A percentile compares a stretch with the other conserved stretches of the same genome.
These are phyloP conservation scores for Nannizziopsis arthrosporioides DNA, from an alignment of 2,329 filamentous ascomycete species.

Conservation along the genomic window DNA sequence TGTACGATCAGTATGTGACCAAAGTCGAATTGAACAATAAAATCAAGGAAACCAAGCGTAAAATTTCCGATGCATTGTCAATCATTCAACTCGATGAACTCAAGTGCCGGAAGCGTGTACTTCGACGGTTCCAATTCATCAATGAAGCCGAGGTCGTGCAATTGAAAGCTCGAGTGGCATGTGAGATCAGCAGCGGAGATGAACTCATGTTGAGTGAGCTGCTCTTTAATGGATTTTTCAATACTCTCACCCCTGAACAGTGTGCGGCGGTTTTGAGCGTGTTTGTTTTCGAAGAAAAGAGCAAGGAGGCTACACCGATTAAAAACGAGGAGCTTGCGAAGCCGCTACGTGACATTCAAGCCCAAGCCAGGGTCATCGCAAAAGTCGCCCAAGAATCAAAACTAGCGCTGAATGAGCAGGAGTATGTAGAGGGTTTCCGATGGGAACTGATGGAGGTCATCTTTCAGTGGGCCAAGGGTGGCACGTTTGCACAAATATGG, in stretches of 20 bases:
- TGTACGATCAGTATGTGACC: conserved; percentile 75
- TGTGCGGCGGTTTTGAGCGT: conserved; percentile 77
- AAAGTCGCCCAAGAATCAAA: conserved; percentile 95
- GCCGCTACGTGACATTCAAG: conserved; percentile 74
- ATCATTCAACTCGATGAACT: conserved; percentile 91
- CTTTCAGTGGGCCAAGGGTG: conserved; percentile 78
- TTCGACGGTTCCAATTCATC: conserved; percentile 88
- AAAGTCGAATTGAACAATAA: conserved; percentile 66
- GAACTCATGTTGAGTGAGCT: conserved; percentile 87
- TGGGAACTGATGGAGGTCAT: conserved; percentile 97
- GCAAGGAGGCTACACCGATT: conserved; percentile 57
- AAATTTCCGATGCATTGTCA: conserved; percentile 71
- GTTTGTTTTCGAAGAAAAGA: conserved; percentile 97
- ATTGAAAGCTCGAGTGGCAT: conserved; percentile 91
- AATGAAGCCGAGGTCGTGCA: conserved; percentile 92
- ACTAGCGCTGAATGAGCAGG: conserved; percentile 83
- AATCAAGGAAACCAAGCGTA: conserved; percentile 80
- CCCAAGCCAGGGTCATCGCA: conserved; percentile 75
- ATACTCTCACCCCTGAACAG: conserved; percentile 78
- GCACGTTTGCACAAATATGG: conserved; percentile 89
- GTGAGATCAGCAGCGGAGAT: conserved; percentile 93
- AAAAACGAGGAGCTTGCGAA: conserved; percentile 70
- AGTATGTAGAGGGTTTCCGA: conserved; percentile 81
- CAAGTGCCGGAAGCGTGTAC: conserved; percentile 87
- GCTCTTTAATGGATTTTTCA: conserved; percentile 96